Evolutionary conservation across 208 protist species (phyloP).

Genomic region (Crithidia bombi): DNA sequence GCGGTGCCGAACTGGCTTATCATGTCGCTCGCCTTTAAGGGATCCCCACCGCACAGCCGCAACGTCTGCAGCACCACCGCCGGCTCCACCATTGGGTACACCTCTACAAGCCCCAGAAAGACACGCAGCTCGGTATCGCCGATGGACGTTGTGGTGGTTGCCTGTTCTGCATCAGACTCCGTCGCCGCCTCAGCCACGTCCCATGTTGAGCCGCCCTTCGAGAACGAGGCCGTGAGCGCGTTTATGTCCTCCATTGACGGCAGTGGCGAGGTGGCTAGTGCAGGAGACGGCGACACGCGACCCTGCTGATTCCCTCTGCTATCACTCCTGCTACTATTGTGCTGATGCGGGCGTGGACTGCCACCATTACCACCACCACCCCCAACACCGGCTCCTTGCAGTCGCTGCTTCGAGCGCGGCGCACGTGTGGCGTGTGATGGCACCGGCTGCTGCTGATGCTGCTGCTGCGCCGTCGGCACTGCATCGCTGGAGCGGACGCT

Average conservation of each 20-base stretch:
- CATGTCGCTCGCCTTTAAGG: slow-evolving; percentile 36
- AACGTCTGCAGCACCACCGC: slow-evolving; percentile 60
- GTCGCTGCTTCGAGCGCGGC: neutral
- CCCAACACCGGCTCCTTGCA: neutral
- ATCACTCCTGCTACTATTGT: neutral
- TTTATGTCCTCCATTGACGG: slow-evolving; percentile 14
- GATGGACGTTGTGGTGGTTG: neutral
- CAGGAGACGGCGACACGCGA: neutral
- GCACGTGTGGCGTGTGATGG: neutral
- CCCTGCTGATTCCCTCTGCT: neutral
- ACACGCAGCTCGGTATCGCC: slow-evolving; percentile 38
- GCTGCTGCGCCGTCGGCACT: too few species aligned
- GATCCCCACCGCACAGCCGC: slow-evolving; percentile 52
- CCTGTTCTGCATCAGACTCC: too few species aligned
- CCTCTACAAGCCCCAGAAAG: slow-evolving; percentile 59
- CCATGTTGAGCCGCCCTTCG: neutral
- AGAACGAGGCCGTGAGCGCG: neutral
- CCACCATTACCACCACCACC: neutral
- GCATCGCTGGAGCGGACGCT: too few species aligned
- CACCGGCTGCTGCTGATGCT: neutral
- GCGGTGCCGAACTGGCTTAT: slow-evolving; percentile 30
- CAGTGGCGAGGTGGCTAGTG: neutral
- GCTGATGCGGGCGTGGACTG: neutral
- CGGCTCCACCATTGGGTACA: slow-evolving; percentile 54
- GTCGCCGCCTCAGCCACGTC: neutral